Base-by-base conservation (phyloP, 1,284 basidiomycete species). In the Lentinula novae-zelandiae region DNA sequence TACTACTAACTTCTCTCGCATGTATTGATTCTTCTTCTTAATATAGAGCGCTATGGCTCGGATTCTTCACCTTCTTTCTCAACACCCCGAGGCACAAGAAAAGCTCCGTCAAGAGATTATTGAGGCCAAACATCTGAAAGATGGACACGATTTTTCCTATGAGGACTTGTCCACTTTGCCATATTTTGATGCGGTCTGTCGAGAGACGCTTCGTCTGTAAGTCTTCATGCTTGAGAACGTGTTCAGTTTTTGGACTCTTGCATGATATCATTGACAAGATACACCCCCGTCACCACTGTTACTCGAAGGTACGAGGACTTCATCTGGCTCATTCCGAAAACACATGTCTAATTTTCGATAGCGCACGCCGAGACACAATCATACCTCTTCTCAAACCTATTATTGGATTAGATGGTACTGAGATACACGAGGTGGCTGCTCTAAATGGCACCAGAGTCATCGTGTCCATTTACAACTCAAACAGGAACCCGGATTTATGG, bases 131-230 rank as follows among this genome's bases (percentile, higher is more conserved):
- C 40, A 33, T 3, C 53, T 63, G n/a, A 53, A 58, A 5, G 63
- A 53, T 17, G 57, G 36, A 4, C 39, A 52, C 13, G 64, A 69
- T n/a, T 50, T 73, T 6, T 50, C 60, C 10, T 74, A 72, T 53
- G 71, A 76, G 34, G 65, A 66, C 7, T 54, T 77, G 8, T 65
- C 70, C 7, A 65, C 63, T 6, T 67, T 77, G 0, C 74, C 75
- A 0, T 73, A 71, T 58, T 62, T 77, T 46, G 75, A 77, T 59
- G 73, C 73, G 0, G 64, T 75, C 20, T 68, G 69, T 49, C 66
- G 71, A 10, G 74, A 76, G 59, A 75, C 75, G 2, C 60, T 75
- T 22, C 64, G 75, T 46, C 57, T 76, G 68, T 72, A 46, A 57
- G 71, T 52, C 53, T 17, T 17, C 8, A 27, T 27, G 27, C 0